Percentiles rank a stretch among this genome's conserved stretches.
phyloP scores from a whole-genome alignment of 352 stramenopile species.

The Halophytophthora batemanensis region DNA sequence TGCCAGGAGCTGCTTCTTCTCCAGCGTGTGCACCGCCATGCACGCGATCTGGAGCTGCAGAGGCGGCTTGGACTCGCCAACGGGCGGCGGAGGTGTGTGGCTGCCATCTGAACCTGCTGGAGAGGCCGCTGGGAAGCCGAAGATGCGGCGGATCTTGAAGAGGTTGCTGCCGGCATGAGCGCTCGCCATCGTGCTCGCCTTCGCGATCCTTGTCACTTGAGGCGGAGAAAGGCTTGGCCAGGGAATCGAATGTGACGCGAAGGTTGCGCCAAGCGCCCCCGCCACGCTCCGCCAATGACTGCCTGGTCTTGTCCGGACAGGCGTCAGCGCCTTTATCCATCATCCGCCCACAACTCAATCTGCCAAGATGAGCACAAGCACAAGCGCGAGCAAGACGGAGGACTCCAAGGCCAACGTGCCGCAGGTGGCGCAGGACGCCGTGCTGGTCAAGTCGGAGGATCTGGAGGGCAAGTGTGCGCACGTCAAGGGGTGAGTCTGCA shows the following conservation, averaged over 20 bases:
- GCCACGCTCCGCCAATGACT: conserved; percentile 8
- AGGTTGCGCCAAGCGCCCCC: conserved; percentile 14
- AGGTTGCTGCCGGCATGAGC: conserved; percentile 47
- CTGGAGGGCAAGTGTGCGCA: conserved; percentile 63
- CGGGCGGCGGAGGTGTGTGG: too few species aligned
- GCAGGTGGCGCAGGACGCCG: conserved; percentile 61
- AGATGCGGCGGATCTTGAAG: conserved; percentile 76
- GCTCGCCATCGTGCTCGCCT: conserved; percentile 6
- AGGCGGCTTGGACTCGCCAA: not conserved
- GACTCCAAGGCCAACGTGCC: conserved; percentile 17
- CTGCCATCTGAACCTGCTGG: not conserved
- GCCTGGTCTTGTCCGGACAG: too few species aligned
- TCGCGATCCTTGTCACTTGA: too few species aligned
- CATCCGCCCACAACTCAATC: conserved; percentile 16
- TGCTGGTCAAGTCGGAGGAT: conserved; percentile 75
- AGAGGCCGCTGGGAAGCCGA: conserved; percentile 22
- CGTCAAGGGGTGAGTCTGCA: conserved; percentile 33
- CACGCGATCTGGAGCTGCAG: conserved; percentile 40
- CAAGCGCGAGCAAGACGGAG: conserved; percentile 3
- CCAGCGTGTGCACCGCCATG: conserved; percentile 64
- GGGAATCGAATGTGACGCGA: conserved; percentile 7
- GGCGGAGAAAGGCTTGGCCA: too few species aligned
- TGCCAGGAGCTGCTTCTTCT: conserved; percentile 76
- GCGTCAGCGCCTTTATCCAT: conserved; percentile 8
- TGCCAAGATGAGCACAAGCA: conserved; percentile 9